phyloP scores from a whole-genome alignment of 768 basidiomycete genomes.

The Gloeostereum incarnatum region DNA sequence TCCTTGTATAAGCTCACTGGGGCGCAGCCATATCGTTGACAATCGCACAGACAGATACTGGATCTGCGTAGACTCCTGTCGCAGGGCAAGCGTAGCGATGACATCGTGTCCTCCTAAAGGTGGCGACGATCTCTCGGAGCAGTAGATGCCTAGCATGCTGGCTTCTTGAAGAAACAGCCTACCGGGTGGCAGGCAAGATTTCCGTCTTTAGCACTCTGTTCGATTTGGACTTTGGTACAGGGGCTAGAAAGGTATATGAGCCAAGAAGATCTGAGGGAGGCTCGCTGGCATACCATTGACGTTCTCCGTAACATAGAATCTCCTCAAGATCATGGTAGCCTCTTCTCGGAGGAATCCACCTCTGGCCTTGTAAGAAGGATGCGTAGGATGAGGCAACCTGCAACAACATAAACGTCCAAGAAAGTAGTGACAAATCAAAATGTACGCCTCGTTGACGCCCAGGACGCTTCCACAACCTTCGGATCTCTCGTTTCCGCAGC shows the following conservation, averaged over 20 bases:
- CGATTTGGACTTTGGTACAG: conserved; percentile 79
- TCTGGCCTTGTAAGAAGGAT: conserved; percentile 63
- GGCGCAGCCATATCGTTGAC: no score
- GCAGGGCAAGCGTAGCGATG: no score
- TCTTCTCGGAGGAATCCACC: conserved; percentile 77
- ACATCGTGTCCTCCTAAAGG: no score
- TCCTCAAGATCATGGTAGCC: conserved; percentile 77
- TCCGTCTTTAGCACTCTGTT: conserved; percentile 82
- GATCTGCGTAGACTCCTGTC: no score
- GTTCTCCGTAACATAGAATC: conserved; percentile 93
- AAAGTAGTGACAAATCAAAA: conserved; percentile 7
- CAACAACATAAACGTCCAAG: conserved; percentile 2
- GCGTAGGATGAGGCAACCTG: conserved; percentile 65
- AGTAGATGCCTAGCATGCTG: no score
- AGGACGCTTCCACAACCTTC: conserved; percentile 95
- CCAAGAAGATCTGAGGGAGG: conserved; percentile 6
- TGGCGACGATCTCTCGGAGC: no score
- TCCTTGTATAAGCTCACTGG: no score
- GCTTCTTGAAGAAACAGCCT: no score
- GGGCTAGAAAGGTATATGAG: conserved; percentile 44
- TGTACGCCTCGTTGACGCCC: conserved; percentile 71
- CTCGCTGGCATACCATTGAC: conserved; percentile 56
- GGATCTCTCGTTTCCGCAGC: conserved; percentile 92
- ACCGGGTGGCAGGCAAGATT: conserved; percentile 46
- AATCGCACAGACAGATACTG: no score